Percentiles rank a stretch among this genome's conserved stretches.
These are phyloP conservation scores for Ambrosiella beaveri DNA, from an alignment of 2,329 filamentous ascomycete species.

Conservation along the genomic window DNA sequence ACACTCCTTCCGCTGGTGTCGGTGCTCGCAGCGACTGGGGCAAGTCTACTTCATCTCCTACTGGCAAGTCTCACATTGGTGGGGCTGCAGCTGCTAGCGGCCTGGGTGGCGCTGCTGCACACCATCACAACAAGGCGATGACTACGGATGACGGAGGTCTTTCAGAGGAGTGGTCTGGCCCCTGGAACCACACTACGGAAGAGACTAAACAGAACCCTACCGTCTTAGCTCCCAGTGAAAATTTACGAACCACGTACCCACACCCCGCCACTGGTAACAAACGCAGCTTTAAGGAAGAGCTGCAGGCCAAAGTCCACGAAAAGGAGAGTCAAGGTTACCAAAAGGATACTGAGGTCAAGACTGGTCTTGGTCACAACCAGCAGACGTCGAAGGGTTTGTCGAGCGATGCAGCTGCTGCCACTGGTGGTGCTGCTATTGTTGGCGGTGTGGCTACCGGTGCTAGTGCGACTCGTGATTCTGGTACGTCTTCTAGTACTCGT, in stretches of 20 bases:
- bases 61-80: background rate
- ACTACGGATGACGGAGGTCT: conserved; percentile 3
- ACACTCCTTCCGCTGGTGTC: background rate
- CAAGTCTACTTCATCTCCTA: background rate
- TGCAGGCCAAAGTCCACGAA: conserved; percentile 9
- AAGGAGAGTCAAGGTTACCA: conserved; percentile 3
- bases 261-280: background rate
- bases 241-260: background rate
- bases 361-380: background rate
- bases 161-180: conserved; percentile 11
- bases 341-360: background rate
- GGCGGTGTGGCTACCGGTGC: background rate
- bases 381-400: background rate
- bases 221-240: background rate
- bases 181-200: conserved; percentile 7
- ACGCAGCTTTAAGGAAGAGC: conserved; percentile 9
- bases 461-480: background rate
- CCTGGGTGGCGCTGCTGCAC: background rate
- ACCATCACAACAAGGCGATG: background rate
- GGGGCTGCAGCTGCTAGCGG: background rate
- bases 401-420: background rate
- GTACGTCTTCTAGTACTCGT: background rate
- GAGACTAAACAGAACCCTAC: background rate
- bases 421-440: background rate
- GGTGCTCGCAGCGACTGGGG: background rate